Conservation (phyloP, 163 green algal genomes). For the Prototheca stagnorum region DNA sequence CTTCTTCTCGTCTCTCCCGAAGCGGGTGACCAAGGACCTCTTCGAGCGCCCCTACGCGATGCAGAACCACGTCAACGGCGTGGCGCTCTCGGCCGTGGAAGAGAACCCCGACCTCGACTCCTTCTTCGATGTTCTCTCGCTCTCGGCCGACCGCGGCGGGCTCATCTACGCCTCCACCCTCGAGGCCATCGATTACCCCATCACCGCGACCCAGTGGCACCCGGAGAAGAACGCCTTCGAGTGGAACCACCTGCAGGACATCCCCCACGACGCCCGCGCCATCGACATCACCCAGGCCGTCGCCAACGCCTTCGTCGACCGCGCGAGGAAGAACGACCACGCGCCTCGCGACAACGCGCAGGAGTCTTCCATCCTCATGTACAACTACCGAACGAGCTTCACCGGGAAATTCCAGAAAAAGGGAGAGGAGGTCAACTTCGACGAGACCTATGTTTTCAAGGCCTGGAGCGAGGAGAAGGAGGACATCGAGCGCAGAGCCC, state of each 20-base stretch:
- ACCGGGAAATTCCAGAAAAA: conserved; percentile 33
- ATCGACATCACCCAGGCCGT: conserved; percentile 47
- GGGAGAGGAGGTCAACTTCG: conserved; percentile 48
- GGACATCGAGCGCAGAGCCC: neutral
- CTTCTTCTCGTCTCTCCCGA: conserved; percentile 45
- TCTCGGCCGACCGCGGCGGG: conserved; percentile 40
- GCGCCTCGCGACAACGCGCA: conserved; percentile 14
- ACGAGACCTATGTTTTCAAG: conserved; percentile 41
- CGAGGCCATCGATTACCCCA: conserved; percentile 49
- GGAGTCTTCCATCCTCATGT: conserved; percentile 55
- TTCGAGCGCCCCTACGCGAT: conserved; percentile 52
- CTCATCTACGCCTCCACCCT: conserved; percentile 57
- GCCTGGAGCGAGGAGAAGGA: neutral
- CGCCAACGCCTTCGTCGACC: conserved; percentile 56
- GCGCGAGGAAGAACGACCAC: conserved; percentile 51
- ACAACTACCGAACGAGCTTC: conserved; percentile 44
- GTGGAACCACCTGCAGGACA: conserved; percentile 52
- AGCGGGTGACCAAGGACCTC: conserved; percentile 36
- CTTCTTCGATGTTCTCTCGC: conserved; percentile 51
- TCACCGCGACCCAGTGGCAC: conserved; percentile 43
- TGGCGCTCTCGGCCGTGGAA: conserved; percentile 37
- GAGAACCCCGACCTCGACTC: conserved; percentile 37
- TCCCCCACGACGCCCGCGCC: conserved; percentile 55
- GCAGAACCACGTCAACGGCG: conserved; percentile 60
- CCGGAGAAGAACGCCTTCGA: conserved; percentile 81